Evolutionary conservation across 2,329 filamentous ascomycete genomes (phyloP).

Genomic region (Curvularia sp.): DNA sequence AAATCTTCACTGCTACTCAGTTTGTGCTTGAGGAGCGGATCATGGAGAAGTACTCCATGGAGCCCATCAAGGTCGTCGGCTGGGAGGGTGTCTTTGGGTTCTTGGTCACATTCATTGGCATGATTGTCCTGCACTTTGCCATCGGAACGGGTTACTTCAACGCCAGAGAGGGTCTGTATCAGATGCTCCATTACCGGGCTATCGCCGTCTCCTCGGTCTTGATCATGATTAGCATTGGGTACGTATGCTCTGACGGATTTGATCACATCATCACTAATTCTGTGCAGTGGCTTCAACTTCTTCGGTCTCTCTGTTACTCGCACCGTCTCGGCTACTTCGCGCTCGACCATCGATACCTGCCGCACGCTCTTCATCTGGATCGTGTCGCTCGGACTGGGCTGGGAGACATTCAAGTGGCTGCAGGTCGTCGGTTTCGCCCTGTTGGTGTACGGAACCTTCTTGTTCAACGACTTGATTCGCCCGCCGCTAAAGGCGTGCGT

Average conservation of each 20-base stretch:
- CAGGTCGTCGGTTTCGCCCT: slow-evolving; percentile 88
- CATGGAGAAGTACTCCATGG: slow-evolving; percentile 77
- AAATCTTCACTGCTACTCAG: slow-evolving; percentile 96
- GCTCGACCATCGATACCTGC: slow-evolving; percentile 97
- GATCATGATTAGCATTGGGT: slow-evolving; percentile 99
- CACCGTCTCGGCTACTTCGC: slow-evolving; percentile 86
- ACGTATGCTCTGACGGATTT: slow-evolving; percentile 49
- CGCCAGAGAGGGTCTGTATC: slow-evolving; percentile 80
- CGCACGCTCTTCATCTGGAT: slow-evolving; percentile 98
- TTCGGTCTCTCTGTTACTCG: slow-evolving; percentile 95
- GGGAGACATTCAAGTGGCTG: slow-evolving; percentile 98
- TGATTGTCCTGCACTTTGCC: slow-evolving; percentile 78
- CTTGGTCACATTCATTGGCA: slow-evolving; percentile 75
- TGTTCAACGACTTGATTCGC: slow-evolving; percentile 93
- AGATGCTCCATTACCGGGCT: slow-evolving; percentile 74
- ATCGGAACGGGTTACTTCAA: slow-evolving; percentile 91
- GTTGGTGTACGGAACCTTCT: slow-evolving; percentile 93
- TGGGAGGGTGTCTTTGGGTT: slow-evolving; percentile 98
- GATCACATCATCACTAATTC: slow-evolving; percentile 18
- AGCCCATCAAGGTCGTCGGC: slow-evolving; percentile 88
- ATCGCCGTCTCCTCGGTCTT: slow-evolving; percentile 80
- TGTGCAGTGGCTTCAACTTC: slow-evolving; percentile 89
- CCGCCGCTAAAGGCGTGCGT: slow-evolving; percentile 77
- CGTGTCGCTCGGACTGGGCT: slow-evolving; percentile 87
- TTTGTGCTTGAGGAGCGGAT: slow-evolving; percentile 97